Evolutionary conservation across 2,329 filamentous ascomycete species (phyloP).

Genomic region (Colletotrichum camelliae): DNA sequence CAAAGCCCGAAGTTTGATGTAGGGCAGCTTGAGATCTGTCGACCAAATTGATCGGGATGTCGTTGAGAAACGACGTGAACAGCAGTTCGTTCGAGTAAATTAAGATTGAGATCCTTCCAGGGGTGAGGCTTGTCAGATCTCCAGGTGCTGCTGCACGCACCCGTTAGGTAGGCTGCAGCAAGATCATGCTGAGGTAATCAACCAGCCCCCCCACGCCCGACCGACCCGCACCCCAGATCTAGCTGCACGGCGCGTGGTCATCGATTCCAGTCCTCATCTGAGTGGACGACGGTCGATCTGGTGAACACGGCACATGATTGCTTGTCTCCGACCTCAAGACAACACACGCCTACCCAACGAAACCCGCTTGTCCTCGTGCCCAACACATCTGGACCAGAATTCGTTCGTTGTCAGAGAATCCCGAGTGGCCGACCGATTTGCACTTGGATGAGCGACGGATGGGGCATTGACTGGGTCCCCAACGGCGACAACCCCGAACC

Average conservation of each 20-base stretch:
- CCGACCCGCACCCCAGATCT: conserved; percentile 9
- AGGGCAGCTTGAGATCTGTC: not conserved
- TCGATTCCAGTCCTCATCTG: conserved; percentile 6
- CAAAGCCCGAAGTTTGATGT: not conserved
- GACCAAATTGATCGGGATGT: not conserved
- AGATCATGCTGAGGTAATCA: conserved; percentile 8
- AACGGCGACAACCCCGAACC: not conserved
- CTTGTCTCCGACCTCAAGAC: not conserved
- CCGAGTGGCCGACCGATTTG: not conserved
- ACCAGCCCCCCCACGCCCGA: not conserved
- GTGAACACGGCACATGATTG: conserved; percentile 19
- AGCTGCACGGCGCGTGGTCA: conserved; percentile 12
- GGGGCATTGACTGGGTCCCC: not conserved
- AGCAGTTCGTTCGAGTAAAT: not conserved
- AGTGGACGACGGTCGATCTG: conserved; percentile 11
- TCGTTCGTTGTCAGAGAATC: not conserved
- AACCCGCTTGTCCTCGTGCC: not conserved
- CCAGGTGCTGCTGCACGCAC: not conserved
- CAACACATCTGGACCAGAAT: not conserved
- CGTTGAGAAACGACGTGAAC: not conserved
- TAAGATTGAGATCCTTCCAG: not conserved
- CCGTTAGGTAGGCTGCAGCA: not conserved
- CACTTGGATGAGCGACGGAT: not conserved
- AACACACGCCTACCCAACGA: not conserved
- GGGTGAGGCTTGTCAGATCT: not conserved